These are phyloP conservation scores for Wickerhamiella slavikovae DNA, from an alignment of 805 yeast genomes.

Conservation along the genomic window DNA sequence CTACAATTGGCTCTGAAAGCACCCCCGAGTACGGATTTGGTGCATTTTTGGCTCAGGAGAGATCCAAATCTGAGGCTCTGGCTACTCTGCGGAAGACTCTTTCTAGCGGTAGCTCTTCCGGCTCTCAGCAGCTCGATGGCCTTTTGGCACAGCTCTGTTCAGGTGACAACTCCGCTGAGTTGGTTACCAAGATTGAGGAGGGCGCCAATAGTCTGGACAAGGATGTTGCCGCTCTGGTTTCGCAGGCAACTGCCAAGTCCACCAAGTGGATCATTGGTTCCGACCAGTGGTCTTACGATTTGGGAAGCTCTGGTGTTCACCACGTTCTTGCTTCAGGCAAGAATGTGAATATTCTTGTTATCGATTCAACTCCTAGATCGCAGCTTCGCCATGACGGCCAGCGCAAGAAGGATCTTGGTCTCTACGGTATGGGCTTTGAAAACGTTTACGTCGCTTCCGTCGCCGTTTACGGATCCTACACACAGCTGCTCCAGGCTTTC, in stretches of 20 bases:
- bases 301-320: slow-evolving; percentile 83
- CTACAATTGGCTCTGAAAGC: slow-evolving; percentile 23
- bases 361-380: slow-evolving; percentile 63
- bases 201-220: slow-evolving; percentile 16
- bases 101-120: slow-evolving; percentile 20
- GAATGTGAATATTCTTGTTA: slow-evolving; percentile 64
- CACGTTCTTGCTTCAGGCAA: slow-evolving; percentile 53
- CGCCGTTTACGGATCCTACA: slow-evolving; percentile 82
- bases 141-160: slow-evolving; percentile 53
- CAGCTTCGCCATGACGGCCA: slow-evolving; percentile 11
- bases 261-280: slow-evolving; percentile 95
- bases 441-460: slow-evolving; percentile 82
- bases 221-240: slow-evolving; percentile 26
- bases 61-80: slow-evolving; percentile 25
- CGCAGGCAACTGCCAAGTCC: too few relatives aligned
- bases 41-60: slow-evolving; percentile 36
- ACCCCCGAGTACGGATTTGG: slow-evolving; percentile 86
- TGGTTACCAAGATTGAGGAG: slow-evolving; percentile 4
- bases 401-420: slow-evolving; percentile 79
- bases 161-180: slow-evolving; percentile 13
- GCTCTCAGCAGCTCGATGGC: slow-evolving; percentile 29
- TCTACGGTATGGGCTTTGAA: slow-evolving; percentile 87
- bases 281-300: slow-evolving; percentile 87
- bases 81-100: slow-evolving; percentile 25
- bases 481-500: slow-evolving; percentile 75